A percentile compares a stretch with the other conserved stretches of the same genome.
These are phyloP conservation scores for Tetradesmus lagerheimii DNA, from an alignment of 139 green algal species.

Conservation along the genomic window DNA sequence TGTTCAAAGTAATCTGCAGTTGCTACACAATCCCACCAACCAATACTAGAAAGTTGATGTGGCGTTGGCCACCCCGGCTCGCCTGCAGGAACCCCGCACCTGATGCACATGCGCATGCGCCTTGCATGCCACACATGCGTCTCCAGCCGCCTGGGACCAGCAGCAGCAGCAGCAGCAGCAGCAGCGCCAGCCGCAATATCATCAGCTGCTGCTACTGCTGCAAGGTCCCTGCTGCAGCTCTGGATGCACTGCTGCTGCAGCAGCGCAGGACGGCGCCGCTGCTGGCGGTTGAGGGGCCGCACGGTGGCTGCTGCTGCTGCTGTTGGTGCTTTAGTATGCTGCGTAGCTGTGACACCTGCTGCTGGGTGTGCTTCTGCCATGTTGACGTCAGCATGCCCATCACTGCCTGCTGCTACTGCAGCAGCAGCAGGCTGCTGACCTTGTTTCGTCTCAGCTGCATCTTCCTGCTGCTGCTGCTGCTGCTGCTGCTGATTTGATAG, in stretches of 20 bases:
- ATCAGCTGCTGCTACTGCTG: neutral
- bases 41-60: too few species aligned
- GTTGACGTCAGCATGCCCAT: neutral
- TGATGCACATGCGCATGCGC: slow-evolving; percentile 67
- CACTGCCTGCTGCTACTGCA: neutral
- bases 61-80: too few species aligned
- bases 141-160: slow-evolving; percentile 59
- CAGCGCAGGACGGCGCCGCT: slow-evolving; percentile 62
- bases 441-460: neutral
- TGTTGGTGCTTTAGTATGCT: neutral
- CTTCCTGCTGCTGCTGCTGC: slow-evolving; percentile 43
- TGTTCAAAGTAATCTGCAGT: too few species aligned
- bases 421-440: neutral
- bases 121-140: slow-evolving; percentile 83
- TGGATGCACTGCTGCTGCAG: slow-evolving; percentile 51
- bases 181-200: neutral
- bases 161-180: neutral
- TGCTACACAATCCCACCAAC: too few species aligned
- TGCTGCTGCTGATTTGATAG: neutral
- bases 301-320: slow-evolving; percentile 3
- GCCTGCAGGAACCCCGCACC: too few species aligned
- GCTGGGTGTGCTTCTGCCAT: neutral
- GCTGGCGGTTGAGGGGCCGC: slow-evolving; percentile 64
- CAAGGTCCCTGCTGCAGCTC: slow-evolving; percentile 44
- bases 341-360: slow-evolving; percentile 12